phyloP scores from a whole-genome alignment of 2,329 filamentous ascomycete genomes.

The Aspergillus sp. region DNA sequence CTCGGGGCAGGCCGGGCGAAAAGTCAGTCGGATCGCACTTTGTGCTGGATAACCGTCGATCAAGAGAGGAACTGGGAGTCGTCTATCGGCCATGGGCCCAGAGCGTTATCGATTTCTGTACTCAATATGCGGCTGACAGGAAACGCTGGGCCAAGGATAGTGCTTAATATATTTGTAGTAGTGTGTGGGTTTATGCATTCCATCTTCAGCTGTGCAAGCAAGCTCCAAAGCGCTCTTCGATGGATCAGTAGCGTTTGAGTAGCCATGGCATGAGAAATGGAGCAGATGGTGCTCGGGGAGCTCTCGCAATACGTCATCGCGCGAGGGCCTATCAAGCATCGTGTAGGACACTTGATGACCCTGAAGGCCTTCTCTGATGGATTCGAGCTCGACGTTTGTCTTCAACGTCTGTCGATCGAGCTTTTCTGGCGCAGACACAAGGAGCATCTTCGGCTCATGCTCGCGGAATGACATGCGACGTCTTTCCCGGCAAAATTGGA shows the following conservation, averaged over 20 bases:
- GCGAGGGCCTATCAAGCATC: neutral
- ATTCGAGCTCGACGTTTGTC: neutral
- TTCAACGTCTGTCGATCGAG: neutral
- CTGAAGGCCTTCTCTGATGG: neutral
- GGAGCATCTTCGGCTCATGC: neutral
- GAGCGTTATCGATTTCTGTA: too few species aligned
- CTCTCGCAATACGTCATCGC: neutral
- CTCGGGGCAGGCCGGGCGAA: too few species aligned
- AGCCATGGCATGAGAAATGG: conserved; percentile 1
- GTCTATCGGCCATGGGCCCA: too few species aligned
- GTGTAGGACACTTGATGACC: neutral
- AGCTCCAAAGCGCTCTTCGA: neutral
- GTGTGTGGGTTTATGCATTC: too few species aligned
- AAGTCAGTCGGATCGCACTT: too few species aligned
- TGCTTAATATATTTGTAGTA: too few species aligned
- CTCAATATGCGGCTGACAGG: too few species aligned
- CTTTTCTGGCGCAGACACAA: neutral
- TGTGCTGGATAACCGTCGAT: too few species aligned
- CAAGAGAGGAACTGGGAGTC: too few species aligned
- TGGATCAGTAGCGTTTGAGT: neutral
- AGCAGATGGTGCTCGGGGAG: neutral
- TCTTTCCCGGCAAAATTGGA: neutral
- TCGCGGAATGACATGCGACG: neutral
- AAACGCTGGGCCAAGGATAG: too few species aligned
- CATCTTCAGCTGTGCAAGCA: neutral